Evolutionary conservation across 2,329 filamentous ascomycete species (phyloP).

Genomic region (Clonostachys rosea): DNA sequence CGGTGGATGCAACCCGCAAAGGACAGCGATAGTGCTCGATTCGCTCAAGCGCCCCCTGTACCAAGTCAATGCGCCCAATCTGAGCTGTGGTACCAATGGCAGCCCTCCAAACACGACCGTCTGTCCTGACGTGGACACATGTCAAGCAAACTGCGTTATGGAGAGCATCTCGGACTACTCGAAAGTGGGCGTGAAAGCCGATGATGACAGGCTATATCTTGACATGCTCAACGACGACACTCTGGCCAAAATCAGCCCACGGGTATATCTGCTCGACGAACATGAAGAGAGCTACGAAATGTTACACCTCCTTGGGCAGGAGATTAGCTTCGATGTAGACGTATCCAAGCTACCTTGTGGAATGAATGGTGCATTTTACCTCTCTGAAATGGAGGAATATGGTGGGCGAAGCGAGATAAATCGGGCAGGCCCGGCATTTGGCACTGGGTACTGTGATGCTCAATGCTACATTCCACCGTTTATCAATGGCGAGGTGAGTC

Average conservation of each 20-base stretch:
- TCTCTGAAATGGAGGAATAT: conserved; percentile 49
- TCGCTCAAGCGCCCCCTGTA: conserved; percentile 39
- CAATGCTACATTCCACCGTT: conserved; percentile 49
- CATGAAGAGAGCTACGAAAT: conserved; percentile 53
- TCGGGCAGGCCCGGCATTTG: conserved; percentile 54
- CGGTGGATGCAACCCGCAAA: conserved; percentile 39
- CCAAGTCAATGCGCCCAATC: conserved; percentile 23
- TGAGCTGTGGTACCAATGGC: conserved; percentile 23
- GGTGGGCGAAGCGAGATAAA: conserved; percentile 53
- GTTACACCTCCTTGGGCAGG: conserved; percentile 53
- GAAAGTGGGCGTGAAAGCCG: conserved; percentile 20
- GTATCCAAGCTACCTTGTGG: conserved; percentile 61
- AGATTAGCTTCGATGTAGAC: conserved; percentile 64
- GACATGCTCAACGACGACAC: conserved; percentile 16
- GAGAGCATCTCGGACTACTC: conserved; percentile 43
- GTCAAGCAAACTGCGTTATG: conserved; percentile 49
- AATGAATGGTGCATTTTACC: conserved; percentile 63
- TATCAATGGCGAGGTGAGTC: conserved; percentile 40
- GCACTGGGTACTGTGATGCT: conserved; percentile 60
- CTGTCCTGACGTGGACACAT: conserved; percentile 43
- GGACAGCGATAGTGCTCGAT: conserved; percentile 47
- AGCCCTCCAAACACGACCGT: conserved; percentile 30
- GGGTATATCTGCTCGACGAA: conserved; percentile 53
- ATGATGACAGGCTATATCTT: conserved; percentile 19
- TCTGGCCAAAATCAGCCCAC: conserved; percentile 24